phyloP scores from a whole-genome alignment of 2,329 filamentous ascomycete species.

The Dactylellina cionopaga region DNA sequence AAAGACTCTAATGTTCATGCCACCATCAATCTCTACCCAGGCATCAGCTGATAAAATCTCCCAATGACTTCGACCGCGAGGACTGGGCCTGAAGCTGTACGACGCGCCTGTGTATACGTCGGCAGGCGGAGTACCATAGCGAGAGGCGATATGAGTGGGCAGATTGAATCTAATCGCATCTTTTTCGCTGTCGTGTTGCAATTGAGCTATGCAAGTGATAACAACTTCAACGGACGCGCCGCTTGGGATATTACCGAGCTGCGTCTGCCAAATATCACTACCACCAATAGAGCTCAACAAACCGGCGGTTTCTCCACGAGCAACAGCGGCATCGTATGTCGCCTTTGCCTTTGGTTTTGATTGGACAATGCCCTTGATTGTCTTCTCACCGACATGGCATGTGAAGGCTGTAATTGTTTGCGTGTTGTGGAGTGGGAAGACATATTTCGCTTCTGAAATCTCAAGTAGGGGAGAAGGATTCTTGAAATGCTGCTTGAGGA shows the following conservation, averaged over 20 bases:
- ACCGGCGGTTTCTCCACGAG: slow-evolving; percentile 70
- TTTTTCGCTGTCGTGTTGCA: slow-evolving; percentile 75
- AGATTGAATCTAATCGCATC: slow-evolving; percentile 76
- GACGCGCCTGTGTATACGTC: slow-evolving; percentile 57
- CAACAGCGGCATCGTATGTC: slow-evolving; percentile 70
- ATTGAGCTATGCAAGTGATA: slow-evolving; percentile 74
- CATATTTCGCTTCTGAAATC: slow-evolving; percentile 71
- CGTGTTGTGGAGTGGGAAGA: slow-evolving; percentile 77
- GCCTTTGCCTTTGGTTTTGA: slow-evolving; percentile 71
- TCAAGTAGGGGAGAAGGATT: slow-evolving; percentile 65
- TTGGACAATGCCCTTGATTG: slow-evolving; percentile 73
- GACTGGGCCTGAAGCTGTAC: slow-evolving; percentile 33
- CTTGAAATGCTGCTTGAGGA: slow-evolving; percentile 69
- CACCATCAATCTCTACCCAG: slow-evolving; percentile 58
- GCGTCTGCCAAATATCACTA: slow-evolving; percentile 75
- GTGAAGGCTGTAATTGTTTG: slow-evolving; percentile 75
- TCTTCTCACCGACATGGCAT: slow-evolving; percentile 69
- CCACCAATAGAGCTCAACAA: slow-evolving; percentile 72
- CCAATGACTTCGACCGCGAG: slow-evolving; percentile 22
- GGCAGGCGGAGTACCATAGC: slow-evolving; percentile 68
- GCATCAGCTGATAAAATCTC: slow-evolving; percentile 1
- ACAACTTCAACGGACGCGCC: slow-evolving; percentile 67
- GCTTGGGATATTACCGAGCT: slow-evolving; percentile 73
- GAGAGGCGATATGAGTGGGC: slow-evolving; percentile 73
- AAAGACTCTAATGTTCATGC: slow-evolving; percentile 69